Conservation (phyloP, 345 rosid species). For the Schrenkiella parvula region DNA sequence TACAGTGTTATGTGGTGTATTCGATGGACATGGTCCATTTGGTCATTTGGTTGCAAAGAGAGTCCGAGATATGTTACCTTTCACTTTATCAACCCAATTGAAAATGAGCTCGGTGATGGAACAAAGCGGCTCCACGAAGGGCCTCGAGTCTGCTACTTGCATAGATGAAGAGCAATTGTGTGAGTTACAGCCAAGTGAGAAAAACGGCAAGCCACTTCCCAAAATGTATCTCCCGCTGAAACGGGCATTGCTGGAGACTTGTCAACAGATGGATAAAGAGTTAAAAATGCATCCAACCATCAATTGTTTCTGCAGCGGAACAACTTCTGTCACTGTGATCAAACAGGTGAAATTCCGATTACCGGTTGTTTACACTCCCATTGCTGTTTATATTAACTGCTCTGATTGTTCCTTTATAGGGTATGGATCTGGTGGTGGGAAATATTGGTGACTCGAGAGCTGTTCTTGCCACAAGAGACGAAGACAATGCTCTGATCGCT, state of each 20-base stretch:
- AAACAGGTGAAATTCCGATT: constrained; percentile 54
- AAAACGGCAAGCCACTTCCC: constrained; percentile 43
- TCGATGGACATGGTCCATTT: constrained; percentile 95
- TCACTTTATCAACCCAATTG: constrained; percentile 58
- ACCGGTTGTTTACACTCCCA: background rate
- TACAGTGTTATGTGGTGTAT: constrained; percentile 80
- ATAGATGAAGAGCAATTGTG: constrained; percentile 54
- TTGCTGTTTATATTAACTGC: background rate
- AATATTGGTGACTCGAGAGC: constrained; percentile 94
- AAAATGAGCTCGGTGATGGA: constrained; percentile 11
- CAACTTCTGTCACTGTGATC: constrained; percentile 82
- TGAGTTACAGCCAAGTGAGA: constrained; percentile 40
- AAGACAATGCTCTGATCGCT: constrained; percentile 58
- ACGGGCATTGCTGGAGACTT: constrained; percentile 63
- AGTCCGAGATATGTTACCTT: constrained; percentile 84
- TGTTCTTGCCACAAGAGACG: constrained; percentile 69
- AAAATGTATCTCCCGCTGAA: constrained; percentile 59
- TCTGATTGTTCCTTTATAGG: constrained; percentile 41
- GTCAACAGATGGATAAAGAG: constrained; percentile 81
- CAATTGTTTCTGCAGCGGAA: constrained; percentile 94
- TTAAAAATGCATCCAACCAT: constrained; percentile 76
- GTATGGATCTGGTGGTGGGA: constrained; percentile 70
- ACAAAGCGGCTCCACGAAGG: constrained; percentile 16
- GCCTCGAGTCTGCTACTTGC: constrained; percentile 29
- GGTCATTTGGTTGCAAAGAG: constrained; percentile 92